These are phyloP conservation scores for Phtheirospermum japonicum DNA, from an alignment of 257 asterid species.

Conservation along the genomic window DNA sequence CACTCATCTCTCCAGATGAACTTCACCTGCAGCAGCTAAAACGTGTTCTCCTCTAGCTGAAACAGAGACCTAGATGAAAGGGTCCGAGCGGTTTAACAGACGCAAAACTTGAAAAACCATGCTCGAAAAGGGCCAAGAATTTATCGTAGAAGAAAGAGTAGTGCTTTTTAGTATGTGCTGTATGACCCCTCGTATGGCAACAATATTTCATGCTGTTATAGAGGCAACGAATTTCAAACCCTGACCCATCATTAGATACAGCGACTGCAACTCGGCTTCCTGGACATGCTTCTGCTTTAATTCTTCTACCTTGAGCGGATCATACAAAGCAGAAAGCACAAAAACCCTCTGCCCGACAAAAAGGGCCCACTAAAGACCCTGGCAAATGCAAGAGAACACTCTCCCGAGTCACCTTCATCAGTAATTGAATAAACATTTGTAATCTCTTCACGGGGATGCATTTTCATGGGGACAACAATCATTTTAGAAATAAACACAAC, in stretches of 20 bases:
- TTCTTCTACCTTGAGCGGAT: too few relatives aligned
- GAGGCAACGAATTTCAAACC: constrained; percentile 76
- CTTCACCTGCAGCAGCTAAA: too few relatives aligned
- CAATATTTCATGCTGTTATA: constrained; percentile 76
- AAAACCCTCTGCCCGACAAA: too few relatives aligned
- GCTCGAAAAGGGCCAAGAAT: constrained; percentile 93
- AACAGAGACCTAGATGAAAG: constrained; percentile 85
- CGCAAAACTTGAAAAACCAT: constrained; percentile 88
- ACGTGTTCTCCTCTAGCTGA: constrained; percentile 93
- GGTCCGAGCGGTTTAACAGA: constrained; percentile 89
- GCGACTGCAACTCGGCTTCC: too few relatives aligned
- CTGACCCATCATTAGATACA: constrained; percentile 96
- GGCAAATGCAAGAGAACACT: too few relatives aligned
- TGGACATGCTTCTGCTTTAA: too few relatives aligned
- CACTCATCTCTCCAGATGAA: too few relatives aligned
- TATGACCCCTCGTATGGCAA: constrained; percentile 91
- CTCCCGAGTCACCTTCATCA: too few relatives aligned
- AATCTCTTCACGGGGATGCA: constrained; percentile 87
- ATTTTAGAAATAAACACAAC: too few relatives aligned
- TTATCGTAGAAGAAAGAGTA: constrained; percentile 72
- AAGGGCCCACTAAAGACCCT: too few relatives aligned
- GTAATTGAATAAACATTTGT: constrained; percentile 18
- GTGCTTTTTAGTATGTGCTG: constrained; percentile 90
- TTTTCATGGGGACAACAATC: constrained; percentile 74
- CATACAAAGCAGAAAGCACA: too few relatives aligned